A percentile compares a stretch with the other conserved stretches of the same genome.
Conservation (phyloP, 148 eudicot species). For the Diospyros lotus region DNA sequence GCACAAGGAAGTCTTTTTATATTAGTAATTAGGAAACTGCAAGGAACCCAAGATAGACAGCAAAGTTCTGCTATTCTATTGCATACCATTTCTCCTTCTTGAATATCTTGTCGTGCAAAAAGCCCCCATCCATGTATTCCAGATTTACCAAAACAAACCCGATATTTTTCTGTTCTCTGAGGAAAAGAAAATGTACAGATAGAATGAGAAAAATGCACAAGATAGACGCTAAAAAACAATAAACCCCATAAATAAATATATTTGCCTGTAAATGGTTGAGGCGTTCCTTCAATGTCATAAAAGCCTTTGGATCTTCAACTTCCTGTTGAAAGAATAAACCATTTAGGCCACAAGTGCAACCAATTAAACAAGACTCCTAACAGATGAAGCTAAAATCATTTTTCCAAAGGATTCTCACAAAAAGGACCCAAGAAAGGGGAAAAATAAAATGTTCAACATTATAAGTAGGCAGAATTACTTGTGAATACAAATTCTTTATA, state of each 20-base stretch:
- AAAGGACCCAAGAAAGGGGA: too few relatives aligned
- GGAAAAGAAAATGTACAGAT: conserved; percentile 2
- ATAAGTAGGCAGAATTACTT: conserved; percentile 29
- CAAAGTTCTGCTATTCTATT: background rate
- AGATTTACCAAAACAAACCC: conserved; percentile 89
- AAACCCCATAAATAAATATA: conserved; percentile 4
- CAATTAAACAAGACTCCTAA: background rate
- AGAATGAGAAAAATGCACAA: conserved; percentile 1
- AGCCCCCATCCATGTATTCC: conserved; percentile 99
- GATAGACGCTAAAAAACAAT: background rate
- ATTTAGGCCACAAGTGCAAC: background rate
- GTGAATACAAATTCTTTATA: conserved; percentile 55
- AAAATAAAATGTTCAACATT: too few relatives aligned
- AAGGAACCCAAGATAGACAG: background rate
- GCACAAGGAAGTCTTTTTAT: background rate
- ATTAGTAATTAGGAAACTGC: background rate
- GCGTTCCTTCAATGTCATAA: conserved; percentile 64
- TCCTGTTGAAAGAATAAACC: conserved; percentile 34
- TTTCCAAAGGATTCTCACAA: too few relatives aligned
- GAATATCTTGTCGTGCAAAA: conserved; percentile 78
- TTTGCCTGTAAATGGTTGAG: conserved; percentile 70
- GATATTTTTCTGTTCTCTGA: conserved; percentile 63
- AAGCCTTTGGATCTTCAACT: conserved; percentile 31
- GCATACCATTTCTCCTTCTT: conserved; percentile 94
- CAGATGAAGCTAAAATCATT: too few relatives aligned